Conservation (phyloP, 192 early-diverging fungal genomes). For the Powellomyces hirtus region DNA sequence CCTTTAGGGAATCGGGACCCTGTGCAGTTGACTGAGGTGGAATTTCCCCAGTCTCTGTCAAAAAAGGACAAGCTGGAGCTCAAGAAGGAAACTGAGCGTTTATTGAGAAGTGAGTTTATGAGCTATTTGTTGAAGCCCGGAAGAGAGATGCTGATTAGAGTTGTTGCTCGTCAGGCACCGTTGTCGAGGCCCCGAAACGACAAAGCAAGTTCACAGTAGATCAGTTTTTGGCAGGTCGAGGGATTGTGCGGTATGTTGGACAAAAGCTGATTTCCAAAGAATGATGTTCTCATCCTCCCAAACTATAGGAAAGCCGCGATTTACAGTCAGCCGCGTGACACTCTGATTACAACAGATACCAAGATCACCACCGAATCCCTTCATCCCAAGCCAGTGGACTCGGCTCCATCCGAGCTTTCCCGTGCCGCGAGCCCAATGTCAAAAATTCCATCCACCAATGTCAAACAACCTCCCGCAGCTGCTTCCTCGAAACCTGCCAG, state of each 20-base stretch:
- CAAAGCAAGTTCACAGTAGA: conserved; percentile 15
- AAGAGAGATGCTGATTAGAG: background rate
- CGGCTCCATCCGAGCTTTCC: too few species aligned
- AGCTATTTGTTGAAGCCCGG: background rate
- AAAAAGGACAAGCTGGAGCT: conserved; percentile 6
- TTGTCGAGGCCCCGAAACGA: conserved; percentile 1
- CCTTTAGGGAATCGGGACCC: background rate
- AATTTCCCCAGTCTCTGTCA: background rate
- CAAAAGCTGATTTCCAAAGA: too few species aligned
- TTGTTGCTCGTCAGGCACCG: background rate
- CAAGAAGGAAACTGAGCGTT: conserved; percentile 15
- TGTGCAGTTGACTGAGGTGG: background rate
- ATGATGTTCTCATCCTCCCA: too few species aligned
- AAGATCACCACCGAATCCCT: too few species aligned
- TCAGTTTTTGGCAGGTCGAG: conserved; percentile 9
- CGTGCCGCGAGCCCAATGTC: too few species aligned
- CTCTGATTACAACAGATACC: too few species aligned
- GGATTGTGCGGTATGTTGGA: background rate
- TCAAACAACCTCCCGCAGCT: too few species aligned
- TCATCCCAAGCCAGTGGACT: too few species aligned
- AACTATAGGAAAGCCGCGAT: too few species aligned
- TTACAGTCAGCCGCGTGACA: too few species aligned
- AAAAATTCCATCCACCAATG: too few species aligned
- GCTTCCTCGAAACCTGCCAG: too few species aligned
- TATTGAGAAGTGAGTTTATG: conserved; percentile 18